Conservation (phyloP, 306 rosid genomes). For the Cotoneaster glaucophyllus region DNA sequence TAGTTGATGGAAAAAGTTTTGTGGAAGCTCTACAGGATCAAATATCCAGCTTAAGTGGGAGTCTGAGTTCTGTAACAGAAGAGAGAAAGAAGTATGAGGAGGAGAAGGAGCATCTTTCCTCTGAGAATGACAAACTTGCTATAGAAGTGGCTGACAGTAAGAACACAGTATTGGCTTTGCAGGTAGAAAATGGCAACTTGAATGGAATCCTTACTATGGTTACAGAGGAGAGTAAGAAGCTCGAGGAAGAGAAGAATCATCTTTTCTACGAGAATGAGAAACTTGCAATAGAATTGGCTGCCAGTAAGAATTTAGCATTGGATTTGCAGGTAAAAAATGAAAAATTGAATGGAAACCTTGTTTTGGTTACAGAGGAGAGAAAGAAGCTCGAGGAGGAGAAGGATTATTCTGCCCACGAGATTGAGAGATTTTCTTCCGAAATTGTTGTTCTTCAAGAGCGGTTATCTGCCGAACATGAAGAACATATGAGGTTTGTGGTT, state of each 20-base stretch:
- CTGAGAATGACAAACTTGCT: conserved; percentile 15
- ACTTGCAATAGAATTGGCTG: conserved; percentile 39
- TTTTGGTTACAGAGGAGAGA: conserved; percentile 42
- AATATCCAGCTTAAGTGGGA: conserved; percentile 44
- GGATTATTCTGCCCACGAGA: conserved; percentile 40
- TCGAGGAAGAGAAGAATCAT: conserved; percentile 31
- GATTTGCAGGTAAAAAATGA: conserved; percentile 48
- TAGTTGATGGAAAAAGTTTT: conserved; percentile 35
- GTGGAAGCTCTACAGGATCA: conserved; percentile 47
- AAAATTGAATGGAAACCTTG: conserved; percentile 44
- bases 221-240: conserved; percentile 45
- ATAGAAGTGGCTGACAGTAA: conserved; percentile 45
- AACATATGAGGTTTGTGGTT: conserved; percentile 40
- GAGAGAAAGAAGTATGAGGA: conserved; percentile 39
- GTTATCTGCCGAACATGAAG: conserved; percentile 43
- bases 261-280: conserved; percentile 45
- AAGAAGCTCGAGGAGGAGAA: conserved; percentile 51
- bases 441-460: conserved; percentile 45
- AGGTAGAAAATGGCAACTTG: conserved; percentile 19
- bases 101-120: background rate
- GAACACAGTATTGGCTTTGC: conserved; percentile 40
- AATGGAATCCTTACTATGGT: conserved; percentile 38
- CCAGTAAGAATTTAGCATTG: conserved; percentile 41
- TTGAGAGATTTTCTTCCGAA: conserved; percentile 44
- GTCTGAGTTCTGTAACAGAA: conserved; percentile 44